These are phyloP conservation scores for Vitis cinerea DNA, from an alignment of 164 flowering plant species.

Conservation along the genomic window DNA sequence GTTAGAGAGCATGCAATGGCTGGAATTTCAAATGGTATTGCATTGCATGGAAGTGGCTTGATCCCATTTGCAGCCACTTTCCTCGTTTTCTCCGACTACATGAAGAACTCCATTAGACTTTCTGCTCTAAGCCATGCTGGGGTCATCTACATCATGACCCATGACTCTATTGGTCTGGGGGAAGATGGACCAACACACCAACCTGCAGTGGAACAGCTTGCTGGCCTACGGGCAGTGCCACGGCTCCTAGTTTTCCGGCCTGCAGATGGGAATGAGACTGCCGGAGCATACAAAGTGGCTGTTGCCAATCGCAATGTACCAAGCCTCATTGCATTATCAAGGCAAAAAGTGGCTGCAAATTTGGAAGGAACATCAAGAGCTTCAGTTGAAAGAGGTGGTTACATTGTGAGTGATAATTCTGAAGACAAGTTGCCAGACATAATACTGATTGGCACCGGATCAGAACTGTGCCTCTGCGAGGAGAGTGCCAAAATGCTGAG, in stretches of 20 bases:
- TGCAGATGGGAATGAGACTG: conserved; percentile 65
- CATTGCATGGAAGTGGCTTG: conserved; percentile 53
- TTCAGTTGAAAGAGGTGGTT: conserved; percentile 52
- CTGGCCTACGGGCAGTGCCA: conserved; percentile 58
- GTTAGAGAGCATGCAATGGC: conserved; percentile 71
- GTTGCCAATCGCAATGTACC: conserved; percentile 39
- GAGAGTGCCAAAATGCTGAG: conserved; percentile 36
- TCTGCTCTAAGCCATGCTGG: conserved; percentile 61
- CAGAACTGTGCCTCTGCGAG: conserved; percentile 47
- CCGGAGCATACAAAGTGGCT: conserved; percentile 65
- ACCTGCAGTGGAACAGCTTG: conserved; percentile 59
- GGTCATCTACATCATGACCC: conserved; percentile 63
- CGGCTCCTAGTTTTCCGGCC: conserved; percentile 52
- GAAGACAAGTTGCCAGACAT: conserved; percentile 33
- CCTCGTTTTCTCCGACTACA: conserved; percentile 60
- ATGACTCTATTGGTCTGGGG: conserved; percentile 73
- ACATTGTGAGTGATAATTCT: conserved; percentile 53
- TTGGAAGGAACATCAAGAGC: conserved; percentile 44
- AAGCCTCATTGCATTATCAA: conserved; percentile 46
- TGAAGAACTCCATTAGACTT: conserved; percentile 49
- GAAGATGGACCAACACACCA: conserved; percentile 84
- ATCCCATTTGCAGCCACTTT: conserved; percentile 68
- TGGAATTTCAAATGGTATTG: conserved; percentile 60
- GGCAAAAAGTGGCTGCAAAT: conserved; percentile 52
- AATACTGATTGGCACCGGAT: conserved; percentile 59